These are phyloP conservation scores for Mayamaea pseudoterrestris DNA, from an alignment of 108 stramenopile genomes.

Conservation along the genomic window DNA sequence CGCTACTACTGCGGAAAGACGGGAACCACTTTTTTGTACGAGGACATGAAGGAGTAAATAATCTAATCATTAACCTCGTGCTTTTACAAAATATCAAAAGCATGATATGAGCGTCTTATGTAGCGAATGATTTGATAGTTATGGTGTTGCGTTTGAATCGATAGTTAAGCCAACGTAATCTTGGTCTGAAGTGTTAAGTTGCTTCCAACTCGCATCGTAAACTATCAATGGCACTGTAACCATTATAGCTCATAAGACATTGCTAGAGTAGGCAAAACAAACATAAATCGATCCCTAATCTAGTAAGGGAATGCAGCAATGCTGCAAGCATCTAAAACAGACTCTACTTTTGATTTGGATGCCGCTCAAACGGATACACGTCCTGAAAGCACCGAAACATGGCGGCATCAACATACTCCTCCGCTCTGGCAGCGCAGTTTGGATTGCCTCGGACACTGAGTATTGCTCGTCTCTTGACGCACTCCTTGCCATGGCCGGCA, in stretches of 20 bases:
- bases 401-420: constrained; percentile 73
- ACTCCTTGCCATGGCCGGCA: constrained; percentile 57
- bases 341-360: constrained; percentile 64
- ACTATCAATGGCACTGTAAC: too few relatives aligned
- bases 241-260: too few relatives aligned
- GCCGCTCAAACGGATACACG: constrained; percentile 79
- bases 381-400: constrained; percentile 76
- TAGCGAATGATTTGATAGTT: too few relatives aligned
- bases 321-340: too few relatives aligned
- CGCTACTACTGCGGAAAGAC: constrained; percentile 99
- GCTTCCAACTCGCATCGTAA: too few relatives aligned
- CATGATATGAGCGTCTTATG: not conserved
- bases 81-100: not conserved
- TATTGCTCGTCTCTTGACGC: constrained; percentile 63
- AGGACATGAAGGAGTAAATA: constrained; percentile 82
- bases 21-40: constrained; percentile 88
- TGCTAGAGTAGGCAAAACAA: too few relatives aligned
- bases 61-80: constrained; percentile 1
- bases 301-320: too few relatives aligned
- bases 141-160: too few relatives aligned
- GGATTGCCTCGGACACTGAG: constrained; percentile 76
- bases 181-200: too few relatives aligned
- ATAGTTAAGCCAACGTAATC: too few relatives aligned
- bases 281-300: too few relatives aligned
- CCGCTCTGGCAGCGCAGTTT: constrained; percentile 66